Percentiles rank a stretch among this genome's conserved stretches.
phyloP scores from a whole-genome alignment of 345 rosid species.

The Mangifera indica region DNA sequence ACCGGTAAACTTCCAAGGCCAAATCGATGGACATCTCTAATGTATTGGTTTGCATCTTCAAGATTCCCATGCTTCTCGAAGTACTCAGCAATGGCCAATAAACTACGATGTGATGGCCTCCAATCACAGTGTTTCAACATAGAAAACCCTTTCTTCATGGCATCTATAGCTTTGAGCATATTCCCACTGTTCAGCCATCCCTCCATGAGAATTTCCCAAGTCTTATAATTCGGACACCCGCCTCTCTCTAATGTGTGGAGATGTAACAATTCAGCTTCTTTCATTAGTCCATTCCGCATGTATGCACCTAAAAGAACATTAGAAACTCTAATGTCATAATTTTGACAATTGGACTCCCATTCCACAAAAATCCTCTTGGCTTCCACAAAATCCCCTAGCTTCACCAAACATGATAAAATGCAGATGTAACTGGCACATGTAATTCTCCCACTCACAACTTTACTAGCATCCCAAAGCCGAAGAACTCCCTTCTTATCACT shows the following conservation, averaged over 20 bases:
- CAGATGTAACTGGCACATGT: constrained; percentile 55
- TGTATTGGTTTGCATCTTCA: constrained; percentile 44
- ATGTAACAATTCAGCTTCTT: constrained; percentile 49
- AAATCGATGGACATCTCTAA: constrained; percentile 38
- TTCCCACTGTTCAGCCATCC: constrained; percentile 49
- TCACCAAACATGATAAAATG: constrained; percentile 49
- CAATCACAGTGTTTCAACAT: constrained; percentile 48
- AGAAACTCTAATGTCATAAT: constrained; percentile 54
- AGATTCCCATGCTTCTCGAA: constrained; percentile 46
- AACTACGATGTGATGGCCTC: constrained; percentile 46
- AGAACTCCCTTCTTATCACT: constrained; percentile 44
- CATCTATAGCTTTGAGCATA: constrained; percentile 56
- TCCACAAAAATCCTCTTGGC: constrained; percentile 46
- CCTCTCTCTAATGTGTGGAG: constrained; percentile 43
- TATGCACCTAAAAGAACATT: constrained; percentile 64
- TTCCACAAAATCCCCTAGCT: constrained; percentile 36
- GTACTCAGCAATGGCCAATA: constrained; percentile 47
- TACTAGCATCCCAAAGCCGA: constrained; percentile 52
- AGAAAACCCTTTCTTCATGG: constrained; percentile 46
- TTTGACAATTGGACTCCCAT: constrained; percentile 47
- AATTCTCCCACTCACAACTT: constrained; percentile 42
- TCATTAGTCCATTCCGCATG: constrained; percentile 36
- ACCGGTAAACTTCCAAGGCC: constrained; percentile 50
- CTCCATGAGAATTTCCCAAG: constrained; percentile 76
- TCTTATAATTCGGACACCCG: constrained; percentile 65